Evolutionary conservation across 2,329 filamentous ascomycete genomes (phyloP), one percentile per base, ranked within the genome.

Genomic region (Dactylonectria estremocensis): DNA sequence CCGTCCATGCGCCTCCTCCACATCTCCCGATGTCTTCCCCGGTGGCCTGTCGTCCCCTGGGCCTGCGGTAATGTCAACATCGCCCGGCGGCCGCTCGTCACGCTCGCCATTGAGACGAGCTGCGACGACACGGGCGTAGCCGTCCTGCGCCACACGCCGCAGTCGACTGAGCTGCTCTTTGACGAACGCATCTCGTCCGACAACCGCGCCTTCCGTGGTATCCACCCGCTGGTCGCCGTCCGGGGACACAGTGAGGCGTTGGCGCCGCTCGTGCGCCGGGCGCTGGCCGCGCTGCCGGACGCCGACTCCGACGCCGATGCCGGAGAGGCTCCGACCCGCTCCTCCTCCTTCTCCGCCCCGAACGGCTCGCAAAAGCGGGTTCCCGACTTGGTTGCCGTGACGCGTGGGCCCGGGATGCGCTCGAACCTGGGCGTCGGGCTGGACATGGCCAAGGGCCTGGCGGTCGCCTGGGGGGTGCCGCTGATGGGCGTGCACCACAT

Each of bases 51-150:
- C 16, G 22, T 46, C 31, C 20, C 16, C 13, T 8, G 5, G 20
- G 14, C 45, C 9, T 20, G 58, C 31, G 49, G 45, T 50, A 53
- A 54, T 8, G 35, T 3, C 18, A 16, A 33, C 54, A 43, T 24
- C 46, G 52, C 31, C 33, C 71, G 67, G 18, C 81, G 81, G 28
- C 69, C 67, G 46, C 83, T 89, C 64, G 77, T 88, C 18, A 90
- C 88, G 5, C 87, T 95, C 55, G 93, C 93, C 59, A 95, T 96
- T 77, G 93, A 96, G 80, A 92, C 92, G 10, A 95, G 92, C 3
- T 96, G 95, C 86, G 95, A 98, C 82, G 95, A 98, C 83, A 97
- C 95, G 1, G 95, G 93, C 65, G 95, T 98, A 20, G 92, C 95
- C 33, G 82, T 98, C 54, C 86, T 98, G 45, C 89, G 93, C 61